phyloP scores from a whole-genome alignment of 345 rosid species.

The Litchi chinensis region DNA sequence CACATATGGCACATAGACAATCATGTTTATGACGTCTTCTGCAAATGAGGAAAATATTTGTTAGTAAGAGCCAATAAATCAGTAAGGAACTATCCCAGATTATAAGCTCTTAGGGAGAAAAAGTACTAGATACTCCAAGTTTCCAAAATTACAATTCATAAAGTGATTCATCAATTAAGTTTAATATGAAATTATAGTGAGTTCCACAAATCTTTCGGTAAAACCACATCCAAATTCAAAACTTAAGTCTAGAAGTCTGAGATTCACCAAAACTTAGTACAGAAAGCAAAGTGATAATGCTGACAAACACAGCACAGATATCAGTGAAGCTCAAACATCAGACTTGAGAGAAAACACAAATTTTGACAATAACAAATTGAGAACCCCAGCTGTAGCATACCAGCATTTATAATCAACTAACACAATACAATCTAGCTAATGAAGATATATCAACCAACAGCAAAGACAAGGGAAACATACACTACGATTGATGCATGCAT shows the following conservation, averaged over 20 bases:
- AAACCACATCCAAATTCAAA: conserved; percentile 1
- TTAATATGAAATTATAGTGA: not conserved
- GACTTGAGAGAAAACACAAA: not conserved
- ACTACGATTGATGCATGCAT: no score
- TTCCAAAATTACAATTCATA: not conserved
- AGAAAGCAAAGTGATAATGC: not conserved
- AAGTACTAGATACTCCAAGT: not conserved
- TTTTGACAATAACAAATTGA: not conserved
- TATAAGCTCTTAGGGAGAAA: not conserved
- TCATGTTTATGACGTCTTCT: conserved; percentile 92
- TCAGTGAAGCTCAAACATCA: not conserved
- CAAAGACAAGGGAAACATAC: no score
- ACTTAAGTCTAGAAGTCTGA: not conserved
- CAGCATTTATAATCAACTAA: not conserved
- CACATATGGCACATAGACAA: conserved; percentile 94
- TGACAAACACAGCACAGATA: not conserved
- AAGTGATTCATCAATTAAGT: not conserved
- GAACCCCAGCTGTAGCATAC: not conserved
- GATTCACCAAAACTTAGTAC: not conserved
- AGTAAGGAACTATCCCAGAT: not conserved
- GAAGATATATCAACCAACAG: no score
- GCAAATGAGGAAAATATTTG: conserved; percentile 29
- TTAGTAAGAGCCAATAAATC: not conserved
- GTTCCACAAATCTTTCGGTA: not conserved
- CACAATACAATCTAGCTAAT: not conserved